Percentiles rank a stretch among this genome's conserved stretches.
Conservation (phyloP, 352 stramenopile genomes). For the Phytophthora ramorum region DNA sequence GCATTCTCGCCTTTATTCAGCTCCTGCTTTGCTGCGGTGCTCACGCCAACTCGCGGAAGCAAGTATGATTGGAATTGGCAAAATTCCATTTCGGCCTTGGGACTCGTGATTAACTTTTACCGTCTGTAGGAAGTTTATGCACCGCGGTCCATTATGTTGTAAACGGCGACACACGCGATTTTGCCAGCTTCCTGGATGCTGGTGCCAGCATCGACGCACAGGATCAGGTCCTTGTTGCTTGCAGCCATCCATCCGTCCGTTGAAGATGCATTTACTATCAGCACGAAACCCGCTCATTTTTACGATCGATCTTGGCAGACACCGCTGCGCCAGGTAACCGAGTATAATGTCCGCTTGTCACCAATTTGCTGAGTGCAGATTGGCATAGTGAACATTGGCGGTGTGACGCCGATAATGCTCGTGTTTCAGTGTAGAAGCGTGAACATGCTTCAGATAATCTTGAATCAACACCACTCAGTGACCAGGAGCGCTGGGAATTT, state of each 20-base stretch:
- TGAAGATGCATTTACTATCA: background rate
- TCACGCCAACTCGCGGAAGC: conserved; percentile 16
- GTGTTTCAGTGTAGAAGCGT: background rate
- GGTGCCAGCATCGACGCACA: conserved; percentile 14
- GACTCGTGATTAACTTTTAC: background rate
- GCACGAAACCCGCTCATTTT: background rate
- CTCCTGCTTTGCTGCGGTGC: conserved; percentile 15
- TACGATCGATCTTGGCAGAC: conserved; percentile 17
- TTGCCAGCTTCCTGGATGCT: conserved; percentile 18
- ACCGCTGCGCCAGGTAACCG: conserved; percentile 27
- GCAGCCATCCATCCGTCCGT: background rate
- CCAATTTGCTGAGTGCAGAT: conserved; percentile 26
- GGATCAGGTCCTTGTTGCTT: conserved; percentile 18
- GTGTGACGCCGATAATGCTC: conserved; percentile 18
- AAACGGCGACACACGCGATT: conserved; percentile 19
- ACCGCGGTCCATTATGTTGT: conserved; percentile 25
- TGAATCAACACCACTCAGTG: conserved; percentile 38
- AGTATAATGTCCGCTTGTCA: conserved; percentile 23
- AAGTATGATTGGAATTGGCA: conserved; percentile 2
- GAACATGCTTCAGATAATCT: conserved; percentile 33
- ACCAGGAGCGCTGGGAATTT: conserved; percentile 23
- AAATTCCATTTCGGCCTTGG: no score
- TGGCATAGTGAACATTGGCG: conserved; percentile 10
- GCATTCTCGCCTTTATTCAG: conserved; percentile 10
- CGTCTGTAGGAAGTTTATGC: conserved; percentile 25